These are phyloP conservation scores for Colletotrichum cordylinicola DNA, from an alignment of 2,329 filamentous ascomycete genomes.

Conservation along the genomic window DNA sequence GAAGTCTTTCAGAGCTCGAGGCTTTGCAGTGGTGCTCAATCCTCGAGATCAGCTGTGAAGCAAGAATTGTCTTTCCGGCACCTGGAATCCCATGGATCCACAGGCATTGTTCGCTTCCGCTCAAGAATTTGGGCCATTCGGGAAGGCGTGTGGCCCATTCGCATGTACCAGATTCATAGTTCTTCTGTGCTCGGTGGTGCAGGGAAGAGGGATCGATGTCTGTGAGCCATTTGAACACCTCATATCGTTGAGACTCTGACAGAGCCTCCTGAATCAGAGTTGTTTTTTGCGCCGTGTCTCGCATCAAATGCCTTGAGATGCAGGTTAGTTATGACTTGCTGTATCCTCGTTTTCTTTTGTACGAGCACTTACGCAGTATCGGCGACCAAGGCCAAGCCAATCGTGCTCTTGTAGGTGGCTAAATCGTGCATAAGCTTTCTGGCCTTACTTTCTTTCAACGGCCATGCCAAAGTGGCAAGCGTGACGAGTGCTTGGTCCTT, in stretches of 20 bases:
- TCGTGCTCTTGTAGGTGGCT: neutral
- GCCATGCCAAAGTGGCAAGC: neutral
- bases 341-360: too few relatives aligned
- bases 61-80: neutral
- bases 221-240: neutral
- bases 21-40: accelerated
- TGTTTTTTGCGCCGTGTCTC: accelerated
- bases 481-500: accelerated
- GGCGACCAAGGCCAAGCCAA: neutral
- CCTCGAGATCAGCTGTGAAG: neutral
- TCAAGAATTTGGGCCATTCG: neutral
- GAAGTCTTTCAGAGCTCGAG: accelerated
- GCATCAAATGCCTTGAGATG: accelerated
- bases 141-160: neutral
- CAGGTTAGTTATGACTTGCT: neutral
- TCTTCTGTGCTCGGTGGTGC: accelerated
- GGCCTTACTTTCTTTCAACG: neutral
- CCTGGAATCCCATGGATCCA: neutral
- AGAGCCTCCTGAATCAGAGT: accelerated
- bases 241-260: neutral
- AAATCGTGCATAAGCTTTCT: neutral
- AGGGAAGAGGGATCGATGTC: neutral
- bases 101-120: neutral
- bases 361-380: neutral
- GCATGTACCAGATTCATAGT: neutral